A percentile compares a stretch with the other conserved stretches of the same genome.
Conservation (phyloP, 2,329 filamentous ascomycete genomes). For the Colletotrichum shisoi region DNA sequence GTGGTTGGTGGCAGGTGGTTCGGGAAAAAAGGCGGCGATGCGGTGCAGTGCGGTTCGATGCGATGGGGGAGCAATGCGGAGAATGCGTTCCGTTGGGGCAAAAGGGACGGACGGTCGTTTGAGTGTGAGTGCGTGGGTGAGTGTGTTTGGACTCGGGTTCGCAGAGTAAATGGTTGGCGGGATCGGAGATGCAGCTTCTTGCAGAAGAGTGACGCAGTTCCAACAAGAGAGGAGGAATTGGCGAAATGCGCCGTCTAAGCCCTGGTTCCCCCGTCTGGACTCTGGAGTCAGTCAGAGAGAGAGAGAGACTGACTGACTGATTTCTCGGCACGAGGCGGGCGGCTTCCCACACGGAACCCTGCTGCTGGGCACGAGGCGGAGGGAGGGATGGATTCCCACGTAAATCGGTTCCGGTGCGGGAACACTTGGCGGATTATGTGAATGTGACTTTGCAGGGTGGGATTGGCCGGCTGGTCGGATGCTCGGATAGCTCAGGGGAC, state of each 20-base stretch:
- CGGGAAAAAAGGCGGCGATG: slow-evolving; percentile 19
- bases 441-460: neutral
- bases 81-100: slow-evolving; percentile 29
- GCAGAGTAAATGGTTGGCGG: neutral
- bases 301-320: slow-evolving; percentile 3
- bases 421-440: neutral
- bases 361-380: neutral
- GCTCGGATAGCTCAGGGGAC: slow-evolving; percentile 9
- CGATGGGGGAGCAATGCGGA: too few relatives aligned
- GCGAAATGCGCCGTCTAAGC: slow-evolving; percentile 34
- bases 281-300: neutral
- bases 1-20: slow-evolving; percentile 5
- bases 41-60: slow-evolving; percentile 23
- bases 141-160: slow-evolving; percentile 4
- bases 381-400: neutral
- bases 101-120: neutral
- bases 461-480: slow-evolving; percentile 14
- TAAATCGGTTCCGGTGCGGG: neutral
- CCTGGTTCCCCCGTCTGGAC: slow-evolving; percentile 19
- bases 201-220: slow-evolving; percentile 36
- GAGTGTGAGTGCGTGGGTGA: neutral
- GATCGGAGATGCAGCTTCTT: slow-evolving; percentile 30
- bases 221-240: slow-evolving; percentile 1
- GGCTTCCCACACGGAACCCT: slow-evolving; percentile 19
- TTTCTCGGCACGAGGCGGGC: slow-evolving; percentile 28